These are phyloP conservation scores for Metschnikowia orientalis DNA, from an alignment of 805 yeast species.

Conservation along the genomic window DNA sequence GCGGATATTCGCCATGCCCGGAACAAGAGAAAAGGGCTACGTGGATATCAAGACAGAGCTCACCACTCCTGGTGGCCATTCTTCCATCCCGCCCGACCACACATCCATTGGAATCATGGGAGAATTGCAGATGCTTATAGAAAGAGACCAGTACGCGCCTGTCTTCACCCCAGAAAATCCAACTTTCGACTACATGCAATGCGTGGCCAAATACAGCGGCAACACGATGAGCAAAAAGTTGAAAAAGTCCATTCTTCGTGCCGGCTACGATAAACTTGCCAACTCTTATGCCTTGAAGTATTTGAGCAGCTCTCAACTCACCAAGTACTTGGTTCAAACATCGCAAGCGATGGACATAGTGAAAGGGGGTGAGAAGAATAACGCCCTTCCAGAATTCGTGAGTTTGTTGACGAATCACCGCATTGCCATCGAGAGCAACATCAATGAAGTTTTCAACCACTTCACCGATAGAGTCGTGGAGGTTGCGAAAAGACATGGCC, in stretches of 20 bases:
- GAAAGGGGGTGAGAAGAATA: conserved; percentile 69
- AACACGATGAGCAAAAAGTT: conserved; percentile 10
- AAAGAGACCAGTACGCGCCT: conserved; percentile 19
- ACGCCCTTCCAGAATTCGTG: conserved; percentile 69
- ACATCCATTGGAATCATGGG: conserved; percentile 28
- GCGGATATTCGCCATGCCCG: conserved; percentile 51
- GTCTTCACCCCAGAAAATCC: conserved; percentile 25
- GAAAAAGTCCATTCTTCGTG: conserved; percentile 27
- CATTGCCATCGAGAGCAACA: conserved; percentile 52
- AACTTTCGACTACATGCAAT: conserved; percentile 24
- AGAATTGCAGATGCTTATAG: conserved; percentile 19
- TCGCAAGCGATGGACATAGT: conserved; percentile 67
- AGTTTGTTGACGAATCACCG: conserved; percentile 58
- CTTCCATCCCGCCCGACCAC: conserved; percentile 28
- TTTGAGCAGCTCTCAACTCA: conserved; percentile 18
- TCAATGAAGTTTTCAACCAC: conserved; percentile 38
- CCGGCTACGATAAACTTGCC: conserved; percentile 32
- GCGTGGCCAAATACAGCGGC: conserved; percentile 22
- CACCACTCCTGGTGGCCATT: conserved; percentile 28
- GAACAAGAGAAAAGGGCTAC: conserved; percentile 44
- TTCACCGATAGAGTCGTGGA: conserved; percentile 31
- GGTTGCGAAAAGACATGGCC: conserved; percentile 44
- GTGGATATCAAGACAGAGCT: conserved; percentile 41
- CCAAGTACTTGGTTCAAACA: conserved; percentile 48
- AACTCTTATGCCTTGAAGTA: conserved; percentile 31